Evolutionary conservation across 768 basidiomycete species (phyloP).

Genomic region (Mycena haematopus): DNA sequence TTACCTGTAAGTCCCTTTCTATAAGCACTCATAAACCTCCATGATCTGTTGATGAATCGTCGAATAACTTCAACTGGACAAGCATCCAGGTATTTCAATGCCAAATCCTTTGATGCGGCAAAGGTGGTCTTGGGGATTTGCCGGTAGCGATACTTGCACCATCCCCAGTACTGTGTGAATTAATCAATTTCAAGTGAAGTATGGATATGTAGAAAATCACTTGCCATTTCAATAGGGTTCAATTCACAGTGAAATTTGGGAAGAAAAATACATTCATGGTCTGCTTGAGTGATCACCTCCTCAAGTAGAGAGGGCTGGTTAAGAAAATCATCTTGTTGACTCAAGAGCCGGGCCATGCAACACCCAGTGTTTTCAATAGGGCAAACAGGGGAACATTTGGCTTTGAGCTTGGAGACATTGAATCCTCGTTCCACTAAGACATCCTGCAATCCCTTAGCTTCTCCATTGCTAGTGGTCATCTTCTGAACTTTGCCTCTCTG

Average conservation of each 20-base stretch:
- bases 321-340: conserved; percentile 30
- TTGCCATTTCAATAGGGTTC: conserved; percentile 14
- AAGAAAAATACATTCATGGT: too few species aligned
- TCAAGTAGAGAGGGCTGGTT: background rate
- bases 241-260: conserved; percentile 24
- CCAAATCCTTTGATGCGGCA: conserved; percentile 1
- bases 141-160: conserved; percentile 13
- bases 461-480: conserved; percentile 26
- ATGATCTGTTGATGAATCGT: conserved; percentile 17
- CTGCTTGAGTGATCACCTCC: too few species aligned
- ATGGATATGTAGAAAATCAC: too few species aligned
- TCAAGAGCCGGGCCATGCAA: conserved; percentile 31
- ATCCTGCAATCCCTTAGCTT: conserved; percentile 12
- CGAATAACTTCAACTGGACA: conserved; percentile 6
- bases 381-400: conserved; percentile 21
- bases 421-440: conserved; percentile 20
- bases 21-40: conserved; percentile 33
- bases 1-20: conserved; percentile 34
- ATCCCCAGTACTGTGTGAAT: conserved; percentile 9
- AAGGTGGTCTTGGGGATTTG: conserved; percentile 6
- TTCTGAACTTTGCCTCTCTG: conserved; percentile 27
- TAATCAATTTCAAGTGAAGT: background rate
- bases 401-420: conserved; percentile 14
- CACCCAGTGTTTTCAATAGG: conserved; percentile 23
- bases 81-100: conserved; percentile 11